Conservation (phyloP, 345 rosid genomes). For the Corchorus capsularis region DNA sequence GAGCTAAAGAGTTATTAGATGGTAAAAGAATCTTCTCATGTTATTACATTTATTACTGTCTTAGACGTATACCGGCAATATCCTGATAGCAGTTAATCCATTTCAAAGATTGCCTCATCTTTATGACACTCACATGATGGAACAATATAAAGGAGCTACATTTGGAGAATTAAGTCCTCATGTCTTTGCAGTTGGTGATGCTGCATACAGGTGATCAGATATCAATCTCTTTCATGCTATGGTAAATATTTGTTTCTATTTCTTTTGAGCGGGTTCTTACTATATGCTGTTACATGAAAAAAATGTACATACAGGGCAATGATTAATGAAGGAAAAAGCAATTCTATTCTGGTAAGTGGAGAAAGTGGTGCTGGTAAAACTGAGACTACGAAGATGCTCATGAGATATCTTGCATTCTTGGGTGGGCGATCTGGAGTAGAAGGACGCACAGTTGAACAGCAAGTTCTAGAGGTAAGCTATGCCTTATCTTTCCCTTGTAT, state of each 20-base stretch:
- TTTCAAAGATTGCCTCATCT: slow-evolving; percentile 30
- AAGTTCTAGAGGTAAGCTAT: slow-evolving; percentile 67
- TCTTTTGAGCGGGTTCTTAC: slow-evolving; percentile 9
- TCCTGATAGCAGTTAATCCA: slow-evolving; percentile 28
- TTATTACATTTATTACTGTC: slow-evolving; percentile 9
- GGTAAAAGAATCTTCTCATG: neutral
- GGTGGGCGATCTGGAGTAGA: slow-evolving; percentile 74
- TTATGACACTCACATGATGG: slow-evolving; percentile 27
- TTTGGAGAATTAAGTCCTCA: slow-evolving; percentile 30
- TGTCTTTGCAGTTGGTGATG: slow-evolving; percentile 28
- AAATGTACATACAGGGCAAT: slow-evolving; percentile 45
- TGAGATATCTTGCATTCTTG: slow-evolving; percentile 91
- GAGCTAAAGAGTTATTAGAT: neutral
- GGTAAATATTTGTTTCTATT: neutral
- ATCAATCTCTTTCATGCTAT: neutral
- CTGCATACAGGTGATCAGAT: slow-evolving; percentile 19
- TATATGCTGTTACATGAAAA: slow-evolving; percentile 1
- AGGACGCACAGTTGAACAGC: slow-evolving; percentile 80
- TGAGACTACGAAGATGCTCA: slow-evolving; percentile 89
- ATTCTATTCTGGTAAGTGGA: slow-evolving; percentile 77
- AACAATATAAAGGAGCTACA: slow-evolving; percentile 27
- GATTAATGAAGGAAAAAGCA: slow-evolving; percentile 71
- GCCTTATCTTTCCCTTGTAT: neutral
- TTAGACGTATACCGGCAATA: slow-evolving; percentile 27
- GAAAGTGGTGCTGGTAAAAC: slow-evolving; percentile 98